Evolutionary conservation across 352 stramenopile species (phyloP).

Genomic region (Aphanomyces cochlioides): DNA sequence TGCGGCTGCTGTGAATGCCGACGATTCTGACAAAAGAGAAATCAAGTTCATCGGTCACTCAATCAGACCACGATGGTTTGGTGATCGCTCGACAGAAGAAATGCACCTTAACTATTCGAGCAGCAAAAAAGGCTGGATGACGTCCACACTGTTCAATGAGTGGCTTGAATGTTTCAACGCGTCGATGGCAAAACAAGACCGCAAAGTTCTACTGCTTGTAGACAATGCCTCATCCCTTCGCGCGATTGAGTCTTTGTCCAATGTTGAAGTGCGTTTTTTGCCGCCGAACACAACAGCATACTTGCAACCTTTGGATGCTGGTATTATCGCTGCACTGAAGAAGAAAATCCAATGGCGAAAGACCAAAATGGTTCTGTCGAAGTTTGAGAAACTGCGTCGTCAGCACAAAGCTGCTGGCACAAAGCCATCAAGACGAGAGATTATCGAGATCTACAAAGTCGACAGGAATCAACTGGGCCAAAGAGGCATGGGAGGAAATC

Average conservation of each 20-base stretch:
- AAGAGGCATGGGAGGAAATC: neutral
- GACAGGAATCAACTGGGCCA: neutral
- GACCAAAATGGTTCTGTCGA: neutral
- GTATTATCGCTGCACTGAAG: constrained; percentile 15
- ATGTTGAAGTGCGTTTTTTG: neutral
- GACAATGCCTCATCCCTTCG: constrained; percentile 4
- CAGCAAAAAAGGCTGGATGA: constrained; percentile 16
- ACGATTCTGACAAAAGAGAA: neutral
- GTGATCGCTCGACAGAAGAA: neutral
- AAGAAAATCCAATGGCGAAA: neutral
- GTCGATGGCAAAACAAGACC: neutral
- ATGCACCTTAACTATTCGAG: neutral
- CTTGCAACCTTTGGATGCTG: constrained; percentile 11
- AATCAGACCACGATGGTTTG: neutral
- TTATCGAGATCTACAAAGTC: neutral
- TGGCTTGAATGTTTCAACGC: neutral
- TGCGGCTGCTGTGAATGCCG: neutral
- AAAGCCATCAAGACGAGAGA: neutral
- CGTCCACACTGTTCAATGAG: neutral
- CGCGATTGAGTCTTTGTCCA: neutral
- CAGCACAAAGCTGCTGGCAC: neutral
- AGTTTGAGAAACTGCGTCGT: neutral
- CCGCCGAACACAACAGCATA: neutral
- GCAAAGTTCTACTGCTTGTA: constrained; percentile 11
- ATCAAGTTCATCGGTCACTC: constrained; percentile 4